Base-by-base conservation (phyloP, 345 rosid genomes). In the Syzygium aromaticum region DNA sequence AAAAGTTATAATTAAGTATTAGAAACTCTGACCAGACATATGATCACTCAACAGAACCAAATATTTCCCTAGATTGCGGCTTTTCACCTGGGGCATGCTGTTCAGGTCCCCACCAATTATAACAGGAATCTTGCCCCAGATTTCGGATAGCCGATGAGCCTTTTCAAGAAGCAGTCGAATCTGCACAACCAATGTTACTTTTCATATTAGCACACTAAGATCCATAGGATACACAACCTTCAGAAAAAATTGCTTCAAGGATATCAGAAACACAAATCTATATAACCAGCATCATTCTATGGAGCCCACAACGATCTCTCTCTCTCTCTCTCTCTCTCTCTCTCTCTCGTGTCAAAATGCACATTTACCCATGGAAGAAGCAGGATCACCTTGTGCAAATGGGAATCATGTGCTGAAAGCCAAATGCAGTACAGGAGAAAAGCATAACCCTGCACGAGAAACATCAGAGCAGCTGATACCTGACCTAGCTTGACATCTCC, bases 401-500 rank as follows among this genome's bases (percentile, higher is more conserved):
- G 78, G 46, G 80, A 67, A 67, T 67, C 23, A 8, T 12, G 11
- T 3, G 25, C 80, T 33, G 25, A 67, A 67, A 8, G 23, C 33
- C 17, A 67, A 67, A 33, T 67, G 46, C 46, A 28, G 63, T 43
- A 84, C 86, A 30, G 53, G 27, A 11, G 63, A 43, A 30, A 28
- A 23, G 61, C 52, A 61, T 33, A 38, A 51, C 1, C 23, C 11
- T 11, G 63, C 52, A 52, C 9, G 59, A 38, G 87, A 87, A 73
- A 61, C 38, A 22, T 27, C 51, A 54, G 46, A 90, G 84, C 82
- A 88, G 85, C 51, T 30, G 86, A 64, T 91, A 95, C 98, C 98
- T 95, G 98, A 86, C 99, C 99, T 38, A 96, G 92, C 92, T 97
- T 95, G 87, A 96, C 92, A 89, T 96, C 98, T 87, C 99, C 99